Conservation (phyloP, 768 basidiomycete species). For the Pholiota microspora region DNA sequence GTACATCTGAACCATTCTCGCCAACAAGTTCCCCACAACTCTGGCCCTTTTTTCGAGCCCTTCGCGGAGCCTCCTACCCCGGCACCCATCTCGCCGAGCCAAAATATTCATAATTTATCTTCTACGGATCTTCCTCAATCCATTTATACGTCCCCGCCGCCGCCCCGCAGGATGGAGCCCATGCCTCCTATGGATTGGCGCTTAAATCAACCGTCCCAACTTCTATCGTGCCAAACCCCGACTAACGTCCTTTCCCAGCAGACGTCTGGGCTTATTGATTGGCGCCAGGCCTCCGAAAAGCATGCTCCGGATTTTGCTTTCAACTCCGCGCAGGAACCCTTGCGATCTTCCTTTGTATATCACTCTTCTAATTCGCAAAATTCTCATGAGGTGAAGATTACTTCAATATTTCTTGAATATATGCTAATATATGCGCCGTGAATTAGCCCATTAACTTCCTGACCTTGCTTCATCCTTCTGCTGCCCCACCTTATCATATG, state of each 20-base stretch:
- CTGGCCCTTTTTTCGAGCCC: constrained; percentile 47
- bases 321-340: constrained; percentile 19
- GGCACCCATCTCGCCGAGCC: constrained; percentile 24
- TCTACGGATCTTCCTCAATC: constrained; percentile 22
- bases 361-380: constrained; percentile 25
- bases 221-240: constrained; percentile 21
- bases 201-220: constrained; percentile 30
- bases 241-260: constrained; percentile 18
- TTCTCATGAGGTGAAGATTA: constrained; percentile 51
- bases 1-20: constrained; percentile 23
- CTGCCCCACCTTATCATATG: constrained; percentile 77
- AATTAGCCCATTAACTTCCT: constrained; percentile 85
- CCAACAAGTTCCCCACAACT: constrained; percentile 15
- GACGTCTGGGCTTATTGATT: constrained; percentile 29
- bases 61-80: constrained; percentile 45
- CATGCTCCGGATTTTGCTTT: constrained; percentile 25
- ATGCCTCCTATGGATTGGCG: constrained; percentile 35
- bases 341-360: constrained; percentile 28
- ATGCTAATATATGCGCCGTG: constrained; percentile 20
- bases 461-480: constrained; percentile 80
- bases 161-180: constrained; percentile 25
- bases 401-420: constrained; percentile 14
- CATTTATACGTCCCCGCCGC: constrained; percentile 32
- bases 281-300: constrained; percentile 41
- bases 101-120: constrained; percentile 22